Conservation (phyloP, 257 asterid species). For the Solanum arcanum region DNA sequence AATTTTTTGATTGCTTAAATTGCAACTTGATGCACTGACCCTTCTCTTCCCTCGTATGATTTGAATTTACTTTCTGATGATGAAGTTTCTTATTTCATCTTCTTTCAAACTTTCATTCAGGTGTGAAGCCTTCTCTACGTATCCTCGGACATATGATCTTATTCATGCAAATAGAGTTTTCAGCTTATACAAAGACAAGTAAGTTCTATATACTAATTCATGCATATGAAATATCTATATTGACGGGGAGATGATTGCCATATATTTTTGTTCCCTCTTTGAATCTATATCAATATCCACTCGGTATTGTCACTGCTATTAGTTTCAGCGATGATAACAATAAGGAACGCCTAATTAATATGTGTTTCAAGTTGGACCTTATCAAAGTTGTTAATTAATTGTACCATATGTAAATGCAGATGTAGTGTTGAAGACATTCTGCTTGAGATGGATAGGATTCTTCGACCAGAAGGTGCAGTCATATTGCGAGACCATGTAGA, state of each 20-base stretch:
- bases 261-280: background rate
- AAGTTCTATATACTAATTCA: background rate
- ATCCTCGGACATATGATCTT: conserved; percentile 35
- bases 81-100: background rate
- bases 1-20: background rate
- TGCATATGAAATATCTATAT: background rate
- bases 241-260: background rate
- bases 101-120: conserved; percentile 4
- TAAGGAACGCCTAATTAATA: background rate
- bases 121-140: conserved; percentile 41
- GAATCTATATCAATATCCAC: background rate
- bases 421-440: conserved; percentile 27
- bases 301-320: background rate
- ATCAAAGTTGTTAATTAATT: background rate
- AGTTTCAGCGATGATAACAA: background rate
- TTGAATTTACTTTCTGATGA: background rate
- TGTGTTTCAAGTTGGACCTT: background rate
- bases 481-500: conserved; percentile 28
- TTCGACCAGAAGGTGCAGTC: conserved; percentile 38
- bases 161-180: conserved; percentile 31
- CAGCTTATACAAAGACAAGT: conserved; percentile 31
- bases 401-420: conserved; percentile 1
- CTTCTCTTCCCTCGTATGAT: background rate
- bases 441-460: conserved; percentile 29
- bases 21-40: background rate